Evolutionary conservation across 1,139 yeast genomes (phyloP).

Genomic region (Geotrichum klebahnii): DNA sequence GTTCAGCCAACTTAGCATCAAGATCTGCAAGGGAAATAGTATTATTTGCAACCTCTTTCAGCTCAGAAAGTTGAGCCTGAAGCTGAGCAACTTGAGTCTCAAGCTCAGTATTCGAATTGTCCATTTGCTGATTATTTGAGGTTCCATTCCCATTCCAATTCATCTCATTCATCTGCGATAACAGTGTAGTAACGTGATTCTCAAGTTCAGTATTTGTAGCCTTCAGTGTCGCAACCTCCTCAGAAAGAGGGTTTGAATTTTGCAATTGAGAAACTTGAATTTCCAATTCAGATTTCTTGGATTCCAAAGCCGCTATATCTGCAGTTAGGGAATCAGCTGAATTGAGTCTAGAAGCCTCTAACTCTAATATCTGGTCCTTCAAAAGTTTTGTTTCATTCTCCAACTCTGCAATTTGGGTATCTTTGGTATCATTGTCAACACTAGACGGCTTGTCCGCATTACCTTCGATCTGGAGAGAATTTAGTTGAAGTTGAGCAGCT

Average conservation of each 20-base stretch:
- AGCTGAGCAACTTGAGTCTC: not conserved
- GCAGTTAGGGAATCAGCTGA: constrained; percentile 25
- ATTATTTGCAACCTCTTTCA: constrained; percentile 22
- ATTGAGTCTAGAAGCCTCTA: constrained; percentile 24
- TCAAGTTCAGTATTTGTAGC: constrained; percentile 24
- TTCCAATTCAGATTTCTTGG: constrained; percentile 33
- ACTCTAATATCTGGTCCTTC: constrained; percentile 27
- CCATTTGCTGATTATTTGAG: not conserved
- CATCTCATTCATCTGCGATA: too few species aligned
- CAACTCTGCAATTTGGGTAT: constrained; percentile 18
- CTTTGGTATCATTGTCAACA: constrained; percentile 7
- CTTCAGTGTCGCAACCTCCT: constrained; percentile 22
- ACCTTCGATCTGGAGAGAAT: constrained; percentile 26
- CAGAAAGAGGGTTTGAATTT: constrained; percentile 23
- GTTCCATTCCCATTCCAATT: too few species aligned
- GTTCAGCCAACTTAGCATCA: not conserved
- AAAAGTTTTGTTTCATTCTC: constrained; percentile 32
- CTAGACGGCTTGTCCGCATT: constrained; percentile 3
- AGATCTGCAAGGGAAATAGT: constrained; percentile 20
- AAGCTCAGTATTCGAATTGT: not conserved
- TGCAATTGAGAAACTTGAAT: constrained; percentile 25
- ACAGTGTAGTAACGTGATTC: constrained; percentile 28
- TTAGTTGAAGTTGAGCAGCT: constrained; percentile 33
- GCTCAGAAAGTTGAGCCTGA: not conserved
- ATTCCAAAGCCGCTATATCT: constrained; percentile 28